A percentile compares a stretch with the other conserved stretches of the same genome.
Conservation (phyloP, 371 early-diverging fungal species). For the Mortierella sp. region DNA sequence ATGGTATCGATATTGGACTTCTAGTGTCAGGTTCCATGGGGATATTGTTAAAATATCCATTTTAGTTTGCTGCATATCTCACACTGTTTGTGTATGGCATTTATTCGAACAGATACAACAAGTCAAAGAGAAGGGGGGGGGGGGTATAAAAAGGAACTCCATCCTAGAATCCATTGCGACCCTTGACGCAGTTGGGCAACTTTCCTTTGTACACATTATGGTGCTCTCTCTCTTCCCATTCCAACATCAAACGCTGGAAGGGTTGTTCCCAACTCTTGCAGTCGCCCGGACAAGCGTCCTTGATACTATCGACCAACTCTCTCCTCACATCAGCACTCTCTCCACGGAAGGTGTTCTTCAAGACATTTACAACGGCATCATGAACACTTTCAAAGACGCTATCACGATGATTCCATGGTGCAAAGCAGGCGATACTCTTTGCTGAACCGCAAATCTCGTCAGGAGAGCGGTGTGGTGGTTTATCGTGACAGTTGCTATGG, state of each 20-base stretch:
- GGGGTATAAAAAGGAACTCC: too few relatives aligned
- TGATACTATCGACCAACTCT: slow-evolving; percentile 15
- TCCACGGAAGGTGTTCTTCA: neutral
- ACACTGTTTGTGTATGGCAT: too few relatives aligned
- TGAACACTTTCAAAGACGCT: slow-evolving; percentile 23
- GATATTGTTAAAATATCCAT: too few relatives aligned
- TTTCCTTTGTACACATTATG: slow-evolving; percentile 4
- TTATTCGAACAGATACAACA: too few relatives aligned
- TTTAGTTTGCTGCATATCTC: too few relatives aligned
- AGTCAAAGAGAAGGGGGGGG: too few relatives aligned
- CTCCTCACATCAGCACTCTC: slow-evolving; percentile 13
- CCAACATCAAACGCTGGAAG: slow-evolving; percentile 30
- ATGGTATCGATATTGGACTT: too few relatives aligned
- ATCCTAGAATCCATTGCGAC: slow-evolving; percentile 9
- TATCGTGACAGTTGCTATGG: slow-evolving; percentile 19
- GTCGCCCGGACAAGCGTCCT: slow-evolving; percentile 16
- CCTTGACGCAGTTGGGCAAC: slow-evolving; percentile 33
- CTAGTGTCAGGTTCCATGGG: too few relatives aligned
- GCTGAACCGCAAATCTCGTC: slow-evolving; percentile 31
- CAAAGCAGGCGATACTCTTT: slow-evolving; percentile 34
- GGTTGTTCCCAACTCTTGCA: slow-evolving; percentile 17
- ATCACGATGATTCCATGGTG: slow-evolving; percentile 18
- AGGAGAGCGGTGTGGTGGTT: slow-evolving; percentile 26
- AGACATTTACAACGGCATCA: slow-evolving; percentile 10
- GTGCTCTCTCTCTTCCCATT: slow-evolving; percentile 37